phyloP scores from a whole-genome alignment of 1,284 basidiomycete species.

The Sphaerobolus stellatus region DNA sequence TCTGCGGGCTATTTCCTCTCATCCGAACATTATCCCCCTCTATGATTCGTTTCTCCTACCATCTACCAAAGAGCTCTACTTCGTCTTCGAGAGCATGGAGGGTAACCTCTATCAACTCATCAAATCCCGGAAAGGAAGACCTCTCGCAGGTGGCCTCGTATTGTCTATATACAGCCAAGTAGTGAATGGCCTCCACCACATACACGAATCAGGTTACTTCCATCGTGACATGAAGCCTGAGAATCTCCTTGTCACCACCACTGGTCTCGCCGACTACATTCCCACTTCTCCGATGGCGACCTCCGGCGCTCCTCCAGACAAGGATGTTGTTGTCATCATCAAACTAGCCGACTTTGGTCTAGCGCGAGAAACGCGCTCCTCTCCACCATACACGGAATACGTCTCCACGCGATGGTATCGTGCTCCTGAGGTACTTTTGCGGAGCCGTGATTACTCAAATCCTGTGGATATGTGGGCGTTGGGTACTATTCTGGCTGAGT shows the following conservation, averaged over 20 bases:
- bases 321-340: conserved; percentile 95
- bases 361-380: conserved; percentile 85
- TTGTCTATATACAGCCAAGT: conserved; percentile 95
- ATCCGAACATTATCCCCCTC: conserved; percentile 96
- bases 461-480: conserved; percentile 99
- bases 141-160: conserved; percentile 92
- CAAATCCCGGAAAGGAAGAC: conserved; percentile 91
- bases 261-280: conserved; percentile 93
- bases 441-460: conserved; percentile 90
- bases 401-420: conserved; percentile 99
- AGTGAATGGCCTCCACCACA: conserved; percentile 87
- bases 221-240: conserved; percentile 99
- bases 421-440: conserved; percentile 93
- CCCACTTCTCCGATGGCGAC: conserved; percentile 63
- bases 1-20: conserved; percentile 88
- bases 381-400: conserved; percentile 97
- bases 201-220: conserved; percentile 92
- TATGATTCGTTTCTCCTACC: conserved; percentile 99
- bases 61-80: conserved; percentile 92
- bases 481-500: conserved; percentile 96
- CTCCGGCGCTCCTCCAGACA: conserved; percentile 67
- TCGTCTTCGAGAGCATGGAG: conserved; percentile 99
- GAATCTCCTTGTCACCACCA: conserved; percentile 99
- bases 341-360: conserved; percentile 99
- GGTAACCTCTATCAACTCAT: conserved; percentile 99